phyloP scores from a whole-genome alignment of 257 asterid genomes.

The Cinchona pubescens region DNA sequence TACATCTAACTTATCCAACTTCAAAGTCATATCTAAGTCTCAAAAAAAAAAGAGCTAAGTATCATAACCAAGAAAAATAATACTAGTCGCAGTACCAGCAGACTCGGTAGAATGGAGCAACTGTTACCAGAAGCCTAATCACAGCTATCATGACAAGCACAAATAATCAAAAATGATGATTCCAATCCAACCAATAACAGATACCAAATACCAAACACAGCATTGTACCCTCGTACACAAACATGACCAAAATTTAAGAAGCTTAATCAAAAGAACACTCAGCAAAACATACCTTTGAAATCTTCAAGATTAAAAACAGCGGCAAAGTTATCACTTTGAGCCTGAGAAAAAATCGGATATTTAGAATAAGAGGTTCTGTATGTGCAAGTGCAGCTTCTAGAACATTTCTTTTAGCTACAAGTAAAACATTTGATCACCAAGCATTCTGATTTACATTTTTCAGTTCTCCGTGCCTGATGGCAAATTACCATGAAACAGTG shows the following conservation, averaged over 20 bases:
- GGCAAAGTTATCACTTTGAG: slow-evolving; percentile 74
- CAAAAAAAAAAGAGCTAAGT: not conserved
- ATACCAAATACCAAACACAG: not conserved
- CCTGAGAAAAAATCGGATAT: slow-evolving; percentile 45
- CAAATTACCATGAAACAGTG: not conserved
- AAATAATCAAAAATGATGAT: not conserved
- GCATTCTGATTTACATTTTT: not conserved
- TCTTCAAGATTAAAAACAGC: slow-evolving; percentile 89
- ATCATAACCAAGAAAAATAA: not conserved
- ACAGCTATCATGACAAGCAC: not conserved
- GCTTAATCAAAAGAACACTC: slow-evolving; percentile 3
- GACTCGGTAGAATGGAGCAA: not conserved
- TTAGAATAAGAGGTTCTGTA: slow-evolving; percentile 14
- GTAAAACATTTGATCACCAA: not conserved
- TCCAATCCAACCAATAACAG: not conserved
- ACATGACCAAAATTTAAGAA: not conserved
- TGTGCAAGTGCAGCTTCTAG: not conserved
- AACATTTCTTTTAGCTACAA: not conserved
- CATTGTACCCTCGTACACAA: not conserved
- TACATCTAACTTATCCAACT: not conserved
- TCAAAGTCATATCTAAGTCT: not conserved
- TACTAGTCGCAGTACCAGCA: not conserved
- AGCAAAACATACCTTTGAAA: slow-evolving; percentile 66
- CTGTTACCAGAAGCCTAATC: not conserved
- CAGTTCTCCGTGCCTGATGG: not conserved